Evolutionary conservation across 2,329 filamentous ascomycete species (phyloP), one percentile per base, ranked within the genome.

Genomic region (Fusarium nisikadoi): DNA sequence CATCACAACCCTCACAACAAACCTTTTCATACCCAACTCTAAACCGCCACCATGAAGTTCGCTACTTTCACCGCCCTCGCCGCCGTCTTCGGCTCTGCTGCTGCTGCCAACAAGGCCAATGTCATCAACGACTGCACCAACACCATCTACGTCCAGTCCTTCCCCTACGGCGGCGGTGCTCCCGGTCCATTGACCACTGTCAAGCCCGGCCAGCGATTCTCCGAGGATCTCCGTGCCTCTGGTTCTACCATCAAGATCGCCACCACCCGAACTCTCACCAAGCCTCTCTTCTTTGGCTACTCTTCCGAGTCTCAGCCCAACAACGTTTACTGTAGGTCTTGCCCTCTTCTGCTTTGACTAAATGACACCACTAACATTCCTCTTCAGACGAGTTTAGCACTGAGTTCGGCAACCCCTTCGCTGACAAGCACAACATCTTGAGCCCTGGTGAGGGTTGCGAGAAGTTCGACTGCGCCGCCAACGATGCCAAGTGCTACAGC

Each of bases 171-270:
- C 55, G 78, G 79, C 13, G 73, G 75, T 38, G 61, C 71, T 17
- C 41, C 80, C 3, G 82, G 81, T 4, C 64, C 78, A 27, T 64
- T 83, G 47, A 80, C 78, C 52, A 78, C 80, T 8, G 53, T 83
- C 27, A 56, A 76, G 36, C 72, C 79, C 23, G 80, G 80, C 42
- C 66, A 81, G 75, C 68, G 68, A 62, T 84, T 82, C 72, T 54
- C 69, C 11, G 83, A 84, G 77, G 64, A 75, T 62, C 79, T 84
- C 72, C 75, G 75, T 27, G 11, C 65, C 13, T 62, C 77, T 27
- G 83, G 83, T 33, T 84, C 83, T 55, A 84, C 83, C 53, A 73
- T 84, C 49, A 84, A 84, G 78, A 77, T 84, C 59, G 81, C 80
- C 38, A 83, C 73, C 42, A 80, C 76, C 69, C 81, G 77, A 76